Evolutionary conservation across 257 asterid species (phyloP), one percentile per base, ranked within the genome.

Genomic region (Solanum boliviense): DNA sequence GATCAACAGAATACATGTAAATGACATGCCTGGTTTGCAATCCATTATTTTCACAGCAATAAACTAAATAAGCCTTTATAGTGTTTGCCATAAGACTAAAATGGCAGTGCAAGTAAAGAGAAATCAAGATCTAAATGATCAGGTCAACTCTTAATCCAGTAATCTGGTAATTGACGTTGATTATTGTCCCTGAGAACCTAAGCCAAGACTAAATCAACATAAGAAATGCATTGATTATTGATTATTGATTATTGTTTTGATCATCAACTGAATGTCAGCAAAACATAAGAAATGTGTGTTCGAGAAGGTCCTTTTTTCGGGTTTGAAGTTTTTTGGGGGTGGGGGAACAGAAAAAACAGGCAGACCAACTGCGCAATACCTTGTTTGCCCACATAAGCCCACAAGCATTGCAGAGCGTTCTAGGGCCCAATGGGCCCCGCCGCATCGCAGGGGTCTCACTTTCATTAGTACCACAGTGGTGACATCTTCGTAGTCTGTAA

Each of bases 311-410:
- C 23, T 72, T 7, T 85, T 74, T 74, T 11, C 9, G 10, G 27
- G 48, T 36, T 74, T 21, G 11, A 74, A 10, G 52, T 36, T 29
- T 76, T 78, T 73, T 12, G 6, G 25, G 84, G 38, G 3, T 34
- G 39, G 84, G 68, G 76, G 60, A 31, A 70, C 35, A 62, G 21
- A 84, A 89, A 39, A 87, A 41, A 32, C 41, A 62, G 9, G 76
- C 39, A n/a, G 32, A 78, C 52, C 27, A 86, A 84, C 82, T 60
- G 83, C 3, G 35, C 60, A 41, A 79, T 46, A 93, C 93, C 93
- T 93, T 93, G 91, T 91, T 92, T 29, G 91, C 95, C 93, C 95
- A 90, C 94, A 90, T 92, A 76, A 92, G 90, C 84, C 95, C 95
- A 84, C 95, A 91, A 75, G 94, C 94, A 89, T 91, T 91, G 90